Evolutionary conservation across 495 filamentous ascomycete genomes (phyloP).

Genomic region (Cairneyella variabilis): DNA sequence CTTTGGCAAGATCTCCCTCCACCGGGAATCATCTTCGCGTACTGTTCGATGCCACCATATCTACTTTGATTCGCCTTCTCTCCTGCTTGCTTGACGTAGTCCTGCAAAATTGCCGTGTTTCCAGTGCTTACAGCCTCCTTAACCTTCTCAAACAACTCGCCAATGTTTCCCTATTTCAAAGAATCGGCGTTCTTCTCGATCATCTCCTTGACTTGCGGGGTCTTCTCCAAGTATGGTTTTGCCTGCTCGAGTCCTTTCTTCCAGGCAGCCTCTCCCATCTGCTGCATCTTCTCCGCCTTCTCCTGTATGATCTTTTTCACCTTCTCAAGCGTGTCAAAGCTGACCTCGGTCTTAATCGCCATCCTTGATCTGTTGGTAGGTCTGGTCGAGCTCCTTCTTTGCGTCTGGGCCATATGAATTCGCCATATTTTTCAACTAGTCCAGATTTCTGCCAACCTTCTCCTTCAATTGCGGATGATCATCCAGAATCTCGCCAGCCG

Average conservation of each 20-base stretch:
- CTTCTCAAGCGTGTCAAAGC: constrained; percentile 43
- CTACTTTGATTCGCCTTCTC: constrained; percentile 48
- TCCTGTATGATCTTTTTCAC: constrained; percentile 58
- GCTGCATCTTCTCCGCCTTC: constrained; percentile 55
- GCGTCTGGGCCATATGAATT: constrained; percentile 63
- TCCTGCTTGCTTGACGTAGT: constrained; percentile 50
- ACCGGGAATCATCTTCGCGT: constrained; percentile 47
- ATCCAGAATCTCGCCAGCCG: constrained; percentile 53
- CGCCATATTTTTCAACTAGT: constrained; percentile 60
- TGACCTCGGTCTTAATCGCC: constrained; percentile 51
- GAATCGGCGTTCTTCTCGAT: constrained; percentile 56
- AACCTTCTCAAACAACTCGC: constrained; percentile 49
- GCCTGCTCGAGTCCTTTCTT: constrained; percentile 58
- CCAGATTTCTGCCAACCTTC: constrained; percentile 57
- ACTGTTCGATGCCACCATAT: constrained; percentile 38
- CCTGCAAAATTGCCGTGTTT: constrained; percentile 50
- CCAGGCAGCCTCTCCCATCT: constrained; percentile 61
- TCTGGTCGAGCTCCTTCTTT: constrained; percentile 63
- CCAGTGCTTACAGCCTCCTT: constrained; percentile 52
- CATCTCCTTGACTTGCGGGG: constrained; percentile 59
- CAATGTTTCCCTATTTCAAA: constrained; percentile 55
- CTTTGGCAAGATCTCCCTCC: constrained; percentile 53
- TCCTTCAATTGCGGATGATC: constrained; percentile 66
- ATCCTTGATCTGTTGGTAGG: constrained; percentile 55
- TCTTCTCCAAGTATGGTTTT: constrained; percentile 62